Conservation (phyloP, 148 eudicot species). For the Salicornia ramosissima region DNA sequence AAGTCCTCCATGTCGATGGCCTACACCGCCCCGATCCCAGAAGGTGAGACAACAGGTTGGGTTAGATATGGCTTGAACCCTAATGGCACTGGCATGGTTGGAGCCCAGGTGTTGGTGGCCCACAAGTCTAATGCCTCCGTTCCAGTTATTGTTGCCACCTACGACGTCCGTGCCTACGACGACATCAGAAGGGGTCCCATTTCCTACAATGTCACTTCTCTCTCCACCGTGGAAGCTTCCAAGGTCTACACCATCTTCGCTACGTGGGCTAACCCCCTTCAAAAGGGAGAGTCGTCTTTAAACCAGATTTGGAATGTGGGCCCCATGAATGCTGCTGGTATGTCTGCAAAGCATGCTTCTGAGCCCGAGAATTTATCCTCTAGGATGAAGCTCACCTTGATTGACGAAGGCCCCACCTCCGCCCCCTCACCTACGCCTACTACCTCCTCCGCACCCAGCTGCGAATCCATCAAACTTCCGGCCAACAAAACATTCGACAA, state of each 20-base stretch:
- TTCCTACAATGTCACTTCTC: conserved; percentile 20
- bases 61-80: conserved; percentile 49
- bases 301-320: conserved; percentile 45
- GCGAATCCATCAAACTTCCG: too few species aligned
- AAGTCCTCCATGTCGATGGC: conserved; percentile 41
- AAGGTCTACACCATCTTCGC: conserved; percentile 27
- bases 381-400: conserved; percentile 8
- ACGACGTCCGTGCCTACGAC: conserved; percentile 13
- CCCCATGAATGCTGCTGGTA: conserved; percentile 18
- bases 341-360: conserved; percentile 13
- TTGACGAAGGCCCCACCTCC: too few species aligned
- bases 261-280: conserved; percentile 29
- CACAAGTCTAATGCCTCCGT: conserved; percentile 1
- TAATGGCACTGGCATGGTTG: conserved; percentile 16
- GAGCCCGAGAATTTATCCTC: conserved; percentile 13
- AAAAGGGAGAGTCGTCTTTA: neutral
- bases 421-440: too few species aligned
- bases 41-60: conserved; percentile 52
- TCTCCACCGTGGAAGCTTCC: conserved; percentile 19
- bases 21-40: conserved; percentile 45
- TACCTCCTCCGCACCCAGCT: too few species aligned
- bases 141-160: conserved; percentile 20
- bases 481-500: too few species aligned
- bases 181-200: conserved; percentile 26
- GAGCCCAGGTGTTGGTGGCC: conserved; percentile 30